Conservation (phyloP, 225 moss, liverwort and hornwort genomes). For the Straminergon stramineum region DNA sequence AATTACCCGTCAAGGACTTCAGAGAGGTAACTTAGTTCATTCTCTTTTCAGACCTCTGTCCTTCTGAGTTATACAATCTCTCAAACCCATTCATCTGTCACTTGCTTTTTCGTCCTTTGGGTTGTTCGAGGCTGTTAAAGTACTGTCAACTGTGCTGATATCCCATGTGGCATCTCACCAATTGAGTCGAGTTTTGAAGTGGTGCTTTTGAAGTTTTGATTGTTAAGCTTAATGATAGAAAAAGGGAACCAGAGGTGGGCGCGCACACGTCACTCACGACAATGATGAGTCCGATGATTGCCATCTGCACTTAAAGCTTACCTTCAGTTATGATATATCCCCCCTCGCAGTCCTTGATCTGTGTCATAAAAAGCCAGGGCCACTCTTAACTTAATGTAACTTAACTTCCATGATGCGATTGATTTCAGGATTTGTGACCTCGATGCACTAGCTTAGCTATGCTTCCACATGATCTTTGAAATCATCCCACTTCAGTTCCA, state of each 20-base stretch:
- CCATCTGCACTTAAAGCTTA: not conserved
- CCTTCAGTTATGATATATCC: no score
- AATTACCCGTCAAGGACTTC: no score
- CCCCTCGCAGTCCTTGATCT: not conserved
- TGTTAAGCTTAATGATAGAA: not conserved
- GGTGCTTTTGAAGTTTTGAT: not conserved
- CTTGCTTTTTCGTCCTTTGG: not conserved
- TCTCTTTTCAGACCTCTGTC: not conserved
- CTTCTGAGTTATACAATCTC: no score
- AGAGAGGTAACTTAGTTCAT: no score
- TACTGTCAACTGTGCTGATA: not conserved
- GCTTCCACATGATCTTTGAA: not conserved
- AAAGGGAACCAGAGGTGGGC: not conserved
- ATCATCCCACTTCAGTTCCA: not conserved
- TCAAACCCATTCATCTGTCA: not conserved
- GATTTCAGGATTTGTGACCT: not conserved
- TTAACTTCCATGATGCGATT: not conserved
- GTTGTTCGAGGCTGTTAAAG: not conserved
- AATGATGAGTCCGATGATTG: slow-evolving; percentile 35
- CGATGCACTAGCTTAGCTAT: not conserved
- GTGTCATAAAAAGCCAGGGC: slow-evolving; percentile 10
- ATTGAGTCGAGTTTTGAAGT: not conserved
- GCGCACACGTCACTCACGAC: not conserved
- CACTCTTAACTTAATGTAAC: not conserved
- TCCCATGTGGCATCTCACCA: not conserved